Evolutionary conservation across 2,329 filamentous ascomycete genomes (phyloP), one percentile per base, ranked within the genome.

Genomic region (Delphinella strobiligena): DNA sequence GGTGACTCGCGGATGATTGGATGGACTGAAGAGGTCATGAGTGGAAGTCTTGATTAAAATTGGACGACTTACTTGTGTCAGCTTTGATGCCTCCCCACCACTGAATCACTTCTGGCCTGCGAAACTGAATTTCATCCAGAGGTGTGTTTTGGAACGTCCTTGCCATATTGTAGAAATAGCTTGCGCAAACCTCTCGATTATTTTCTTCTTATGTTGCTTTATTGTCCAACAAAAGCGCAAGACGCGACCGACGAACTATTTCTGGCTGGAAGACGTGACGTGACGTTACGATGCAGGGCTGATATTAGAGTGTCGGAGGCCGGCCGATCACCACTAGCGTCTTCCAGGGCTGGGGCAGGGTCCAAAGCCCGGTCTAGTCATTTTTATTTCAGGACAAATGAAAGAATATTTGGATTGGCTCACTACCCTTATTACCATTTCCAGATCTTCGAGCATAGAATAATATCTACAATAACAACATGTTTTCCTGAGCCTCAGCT

Each of bases 1-100:
- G 72, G 73, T 2, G 73, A 76, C 48, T 71, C 64, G 41, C 66
- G 64, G 53, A 80, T 77, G 56, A 80, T 80, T 51, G 71, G 74
- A 40, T 78, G 67, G 32, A 80, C 45, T 47, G 31, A 4, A 3
- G 15, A 16, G 7, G 8, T 5, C 11, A 27, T 41, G 4, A 41
- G 29, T 16, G 9, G 9, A 16, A 14, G 9, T 2, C 3, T 2
- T 5, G 34, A 7, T 11, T 17, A 4, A 4, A 11, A 2, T 2
- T 10, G 29, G n/a, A 1, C 7, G 17, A 11, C 16, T 14, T 43
- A 47, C 45, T 33, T 11, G 34, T 36, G 40, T 47, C 37, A 3
- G 41, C 31, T 9, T 43, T 37, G 5, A 47, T 36, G n/a, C 45
- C 45, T 18, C 41, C 31, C 45, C 45, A 47, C 18, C 37, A 44